phyloP scores from a whole-genome alignment of 1,139 yeast genomes.

The Nakaseomyces bracarensis region DNA sequence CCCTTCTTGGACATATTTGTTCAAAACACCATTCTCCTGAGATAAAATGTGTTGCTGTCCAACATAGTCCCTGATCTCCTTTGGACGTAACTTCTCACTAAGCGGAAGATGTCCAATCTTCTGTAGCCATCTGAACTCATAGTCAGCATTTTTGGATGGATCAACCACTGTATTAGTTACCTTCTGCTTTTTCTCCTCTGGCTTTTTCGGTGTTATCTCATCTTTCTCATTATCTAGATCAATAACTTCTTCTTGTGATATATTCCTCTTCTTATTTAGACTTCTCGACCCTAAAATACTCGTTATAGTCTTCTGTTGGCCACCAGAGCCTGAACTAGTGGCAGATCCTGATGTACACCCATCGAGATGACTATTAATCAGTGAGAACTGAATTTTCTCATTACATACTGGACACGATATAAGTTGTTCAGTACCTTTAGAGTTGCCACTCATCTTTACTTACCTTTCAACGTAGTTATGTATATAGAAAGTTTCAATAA shows the following conservation, averaged over 20 bases:
- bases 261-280: conserved; percentile 14
- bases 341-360: conserved; percentile 16
- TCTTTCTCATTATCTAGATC: conserved; percentile 11
- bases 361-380: conserved; percentile 28
- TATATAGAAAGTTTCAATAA: no score
- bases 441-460: not conserved
- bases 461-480: not conserved
- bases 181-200: conserved; percentile 6
- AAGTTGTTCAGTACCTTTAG: conserved; percentile 17
- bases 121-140: conserved; percentile 34
- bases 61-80: conserved; percentile 59
- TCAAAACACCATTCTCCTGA: conserved; percentile 62
- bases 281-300: conserved; percentile 9
- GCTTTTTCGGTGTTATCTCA: conserved; percentile 4
- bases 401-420: conserved; percentile 30
- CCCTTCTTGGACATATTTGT: conserved; percentile 54
- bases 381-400: conserved; percentile 20
- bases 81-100: conserved; percentile 81
- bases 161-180: conserved; percentile 1
- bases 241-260: conserved; percentile 8
- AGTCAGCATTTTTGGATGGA: conserved; percentile 24
- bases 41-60: conserved; percentile 76
- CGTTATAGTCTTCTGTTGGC: conserved; percentile 13
- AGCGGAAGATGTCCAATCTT: conserved; percentile 56
- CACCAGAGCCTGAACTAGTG: conserved; percentile 3